A percentile compares a stretch with the other conserved stretches of the same genome.
Evolutionary conservation across 2,329 filamentous ascomycete species (phyloP).

Genomic region (Clonostachys solani): DNA sequence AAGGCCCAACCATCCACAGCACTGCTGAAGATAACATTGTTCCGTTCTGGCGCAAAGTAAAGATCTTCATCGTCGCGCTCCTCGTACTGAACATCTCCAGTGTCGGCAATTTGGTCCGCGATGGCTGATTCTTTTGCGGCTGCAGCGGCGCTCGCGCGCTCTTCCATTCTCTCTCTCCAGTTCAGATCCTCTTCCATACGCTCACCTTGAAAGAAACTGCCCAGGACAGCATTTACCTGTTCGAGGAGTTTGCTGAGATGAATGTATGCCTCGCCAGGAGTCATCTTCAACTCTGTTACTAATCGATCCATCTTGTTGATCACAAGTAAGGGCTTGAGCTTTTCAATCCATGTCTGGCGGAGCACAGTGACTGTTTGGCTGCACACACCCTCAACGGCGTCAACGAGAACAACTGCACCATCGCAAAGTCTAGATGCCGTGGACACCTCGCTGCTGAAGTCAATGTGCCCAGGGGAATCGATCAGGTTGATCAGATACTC

Average conservation of each 20-base stretch:
- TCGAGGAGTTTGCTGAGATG: slow-evolving; percentile 88
- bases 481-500: slow-evolving; percentile 98
- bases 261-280: slow-evolving; percentile 79
- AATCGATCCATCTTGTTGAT: slow-evolving; percentile 99
- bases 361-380: slow-evolving; percentile 97
- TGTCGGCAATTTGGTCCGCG: slow-evolving; percentile 44
- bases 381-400: slow-evolving; percentile 96
- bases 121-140: slow-evolving; percentile 51
- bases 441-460: slow-evolving; percentile 97
- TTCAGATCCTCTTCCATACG: slow-evolving; percentile 97
- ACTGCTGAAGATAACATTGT: slow-evolving; percentile 98
- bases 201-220: slow-evolving; percentile 96
- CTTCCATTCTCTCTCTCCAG: slow-evolving; percentile 91
- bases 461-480: slow-evolving; percentile 91
- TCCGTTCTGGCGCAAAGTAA: slow-evolving; percentile 96
- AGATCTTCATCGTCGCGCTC: slow-evolving; percentile 95
- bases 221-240: slow-evolving; percentile 95
- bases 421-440: slow-evolving; percentile 93
- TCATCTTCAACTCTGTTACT: slow-evolving; percentile 93
- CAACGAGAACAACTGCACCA: slow-evolving; percentile 88
- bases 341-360: slow-evolving; percentile 91
- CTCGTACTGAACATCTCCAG: slow-evolving; percentile 69
- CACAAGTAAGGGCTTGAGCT: slow-evolving; percentile 88
- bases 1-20: slow-evolving; percentile 99
- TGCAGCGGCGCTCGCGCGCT: slow-evolving; percentile 69